Base-by-base conservation (phyloP, 148 eudicot genomes). In the Silene conica region DNA sequence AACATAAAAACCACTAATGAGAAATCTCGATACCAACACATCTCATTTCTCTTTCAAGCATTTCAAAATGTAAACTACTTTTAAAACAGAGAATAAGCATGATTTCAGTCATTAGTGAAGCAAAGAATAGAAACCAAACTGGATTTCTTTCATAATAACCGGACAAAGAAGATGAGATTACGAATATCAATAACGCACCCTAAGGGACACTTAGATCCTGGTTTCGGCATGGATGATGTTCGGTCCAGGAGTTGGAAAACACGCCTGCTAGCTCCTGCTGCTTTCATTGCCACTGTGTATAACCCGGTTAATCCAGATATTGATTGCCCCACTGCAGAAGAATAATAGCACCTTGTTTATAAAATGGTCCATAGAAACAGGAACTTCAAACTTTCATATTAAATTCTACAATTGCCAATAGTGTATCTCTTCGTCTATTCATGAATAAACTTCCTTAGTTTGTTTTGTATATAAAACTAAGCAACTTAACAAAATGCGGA, bases 251-350 rank as follows among this genome's bases (percentile, higher is more conserved):
- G 88, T 75, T 93, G 98, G 80, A 93, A 93, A 71, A 93, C 98
- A 41, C 94, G 84, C 82, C 97, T 91, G 75, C 98, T 93, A n/a
- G 98, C 98, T 76, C 98, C 98, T 38, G 97, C 97, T 74, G 98
- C 98, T 86, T 93, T 93, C 98, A 93, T 91, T 71, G 86, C 92
- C 41, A 85, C 87, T 18, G 94, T 88, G 80, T 93, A 93, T 78
- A 93, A 79, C 28, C 92, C 83, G 46, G 96, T 85, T 13, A 93
- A 77, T 52, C 89, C 87, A 73, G 98, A 90, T 58, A 91, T 86
- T 6, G 97, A 89, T 28, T 89, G 82, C 67, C 98, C 98, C 77
- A 93, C 97, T 93, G 87, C 86, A 82, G 31, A 62, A 6, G 38
- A 46, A 73, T 69, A 63, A 3, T 54, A 9, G 34, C 25, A 67